Conservation (phyloP, 768 basidiomycete species). For the Lactarius deliciosus region DNA sequence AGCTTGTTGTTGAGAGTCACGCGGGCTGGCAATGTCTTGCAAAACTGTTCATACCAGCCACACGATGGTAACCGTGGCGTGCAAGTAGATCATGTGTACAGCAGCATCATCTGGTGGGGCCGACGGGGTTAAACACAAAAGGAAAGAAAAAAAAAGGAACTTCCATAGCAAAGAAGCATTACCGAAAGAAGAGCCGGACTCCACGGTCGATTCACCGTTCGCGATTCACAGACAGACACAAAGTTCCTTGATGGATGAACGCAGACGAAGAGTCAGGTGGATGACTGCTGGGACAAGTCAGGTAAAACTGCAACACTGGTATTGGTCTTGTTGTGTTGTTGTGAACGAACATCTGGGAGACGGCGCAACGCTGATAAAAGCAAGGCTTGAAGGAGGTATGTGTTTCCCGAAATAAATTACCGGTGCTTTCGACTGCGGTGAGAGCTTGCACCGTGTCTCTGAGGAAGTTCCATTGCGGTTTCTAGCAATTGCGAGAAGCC, state of each 20-base stretch:
- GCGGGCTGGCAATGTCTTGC: too few relatives aligned
- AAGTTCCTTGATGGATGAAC: background rate
- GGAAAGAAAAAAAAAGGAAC: background rate
- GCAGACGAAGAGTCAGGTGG: background rate
- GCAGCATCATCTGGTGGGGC: too few relatives aligned
- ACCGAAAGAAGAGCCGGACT: background rate
- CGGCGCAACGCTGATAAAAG: too few relatives aligned
- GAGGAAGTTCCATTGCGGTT: background rate
- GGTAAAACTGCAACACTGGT: too few relatives aligned
- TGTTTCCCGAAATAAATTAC: background rate
- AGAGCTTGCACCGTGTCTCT: too few relatives aligned
- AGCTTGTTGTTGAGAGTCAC: background rate
- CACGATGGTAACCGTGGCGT: too few relatives aligned
- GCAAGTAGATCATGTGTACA: too few relatives aligned
- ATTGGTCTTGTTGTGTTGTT: too few relatives aligned
- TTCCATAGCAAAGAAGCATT: background rate
- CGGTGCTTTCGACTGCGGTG: background rate
- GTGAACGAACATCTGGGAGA: too few relatives aligned
- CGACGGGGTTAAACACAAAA: too few relatives aligned
- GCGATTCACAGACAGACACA: background rate
- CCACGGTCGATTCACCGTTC: background rate
- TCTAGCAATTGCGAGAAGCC: background rate
- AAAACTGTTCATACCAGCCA: too few relatives aligned
- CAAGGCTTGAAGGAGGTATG: background rate
- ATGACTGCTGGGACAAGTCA: too few relatives aligned